Base-by-base conservation (phyloP, 495 filamentous ascomycete genomes). In the Talaromyces trachyspermus region DNA sequence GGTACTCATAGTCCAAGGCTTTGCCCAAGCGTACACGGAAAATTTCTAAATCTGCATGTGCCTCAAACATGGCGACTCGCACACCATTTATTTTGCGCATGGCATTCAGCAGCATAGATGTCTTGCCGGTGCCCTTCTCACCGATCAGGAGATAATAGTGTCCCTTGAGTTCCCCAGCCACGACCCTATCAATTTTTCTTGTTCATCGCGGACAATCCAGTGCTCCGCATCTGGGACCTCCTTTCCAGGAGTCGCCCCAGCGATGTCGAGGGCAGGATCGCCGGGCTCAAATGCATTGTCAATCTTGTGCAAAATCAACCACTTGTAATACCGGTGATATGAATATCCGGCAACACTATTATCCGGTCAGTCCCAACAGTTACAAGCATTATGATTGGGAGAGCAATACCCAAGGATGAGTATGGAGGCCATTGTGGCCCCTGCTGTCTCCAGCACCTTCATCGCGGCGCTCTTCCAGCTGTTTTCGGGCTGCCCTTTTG, bases 71-170 rank as follows among this genome's bases (percentile, higher is more conserved):
- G 47, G 88, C 83, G 44, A 85, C 80, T 12, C 86, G 85, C 46
- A 89, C 83, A 10, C 91, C 92, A 50, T 89, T 77, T 33, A 90
- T 80, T 62, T 91, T 89, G 30, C 81, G 79, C 88, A 98, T 98
- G 10, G 88, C 88, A 54, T 95, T 85, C 29, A 98, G 74, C 7
- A 98, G 67, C 92, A 98, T 96, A 33, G 85, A 89, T 12, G 85
- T 89, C 67, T 98, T 98, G 2, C 92, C 92, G 1, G 88, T 94
- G 12, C 92, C 92, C 66, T 97, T 95, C 57, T 98, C 92, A 15
- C 92, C 92, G 41, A 97, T 81, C n/a, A 98, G 71, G 0, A 98
- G 68, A 66, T 89, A 87, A 58, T 98, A 98, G 55, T 90, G 88
- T 8, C 92, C 92, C 1, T 63, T 61, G 6, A 74, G 66, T 1